Conservation (phyloP, 73 alveolate genomes). For the Tetrahymena elliotti region DNA sequence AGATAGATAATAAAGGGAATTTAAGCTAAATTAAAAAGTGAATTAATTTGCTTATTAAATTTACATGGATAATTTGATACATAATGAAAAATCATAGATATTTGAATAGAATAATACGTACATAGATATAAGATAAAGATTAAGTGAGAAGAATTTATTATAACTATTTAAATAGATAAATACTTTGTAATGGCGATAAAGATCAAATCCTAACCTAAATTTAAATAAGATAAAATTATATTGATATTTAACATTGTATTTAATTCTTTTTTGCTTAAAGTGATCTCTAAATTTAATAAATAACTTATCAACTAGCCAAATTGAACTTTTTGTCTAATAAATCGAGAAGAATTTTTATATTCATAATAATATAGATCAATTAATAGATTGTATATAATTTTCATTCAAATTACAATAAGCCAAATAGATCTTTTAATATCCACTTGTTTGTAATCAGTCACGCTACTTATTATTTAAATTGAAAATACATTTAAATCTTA, state of each 20-base stretch:
- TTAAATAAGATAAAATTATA: not conserved
- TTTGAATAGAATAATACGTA: too few relatives aligned
- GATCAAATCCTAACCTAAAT: not conserved
- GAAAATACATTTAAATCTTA: not conserved
- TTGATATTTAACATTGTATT: not conserved
- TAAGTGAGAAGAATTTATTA: not conserved
- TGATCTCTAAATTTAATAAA: not conserved
- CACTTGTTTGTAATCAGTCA: not conserved
- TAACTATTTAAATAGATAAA: not conserved
- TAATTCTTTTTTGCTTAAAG: not conserved
- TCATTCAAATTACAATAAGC: not conserved
- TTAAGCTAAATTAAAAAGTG: too few relatives aligned
- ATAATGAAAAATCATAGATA: too few relatives aligned
- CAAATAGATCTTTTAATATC: not conserved
- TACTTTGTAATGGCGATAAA: not conserved
- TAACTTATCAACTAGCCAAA: not conserved
- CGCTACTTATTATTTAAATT: not conserved
- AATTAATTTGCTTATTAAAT: too few relatives aligned
- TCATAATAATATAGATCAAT: not conserved
- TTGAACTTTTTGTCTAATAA: not conserved
- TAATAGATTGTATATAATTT: not conserved
- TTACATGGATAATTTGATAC: too few relatives aligned
- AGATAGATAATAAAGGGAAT: too few relatives aligned
- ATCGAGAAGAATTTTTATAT: not conserved
- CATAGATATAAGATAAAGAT: not conserved